These are phyloP conservation scores for Ascochyta koolunga DNA, from an alignment of 2,329 filamentous ascomycete genomes.

Conservation along the genomic window DNA sequence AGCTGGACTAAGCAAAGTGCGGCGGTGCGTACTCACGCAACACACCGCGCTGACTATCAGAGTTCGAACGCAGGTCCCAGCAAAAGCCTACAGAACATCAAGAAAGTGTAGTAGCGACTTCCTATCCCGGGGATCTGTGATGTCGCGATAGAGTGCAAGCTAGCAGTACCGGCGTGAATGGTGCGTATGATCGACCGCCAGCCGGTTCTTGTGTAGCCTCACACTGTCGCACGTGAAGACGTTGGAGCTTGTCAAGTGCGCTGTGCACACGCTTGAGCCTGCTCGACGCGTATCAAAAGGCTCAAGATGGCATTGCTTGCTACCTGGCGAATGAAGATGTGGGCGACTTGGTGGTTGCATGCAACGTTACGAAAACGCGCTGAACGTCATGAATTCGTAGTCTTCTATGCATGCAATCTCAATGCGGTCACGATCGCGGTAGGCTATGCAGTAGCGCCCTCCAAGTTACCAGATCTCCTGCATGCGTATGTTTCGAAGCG, in stretches of 20 bases:
- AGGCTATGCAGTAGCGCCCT: slow-evolving; percentile 3
- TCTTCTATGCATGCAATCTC: not conserved
- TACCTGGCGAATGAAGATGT: not conserved
- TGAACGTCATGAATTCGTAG: not conserved
- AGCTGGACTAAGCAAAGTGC: too few species aligned
- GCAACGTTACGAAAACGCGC: not conserved
- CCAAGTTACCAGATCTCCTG: not conserved
- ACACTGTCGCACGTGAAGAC: slow-evolving; percentile 7
- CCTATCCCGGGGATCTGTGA: not conserved
- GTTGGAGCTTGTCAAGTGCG: slow-evolving; percentile 8
- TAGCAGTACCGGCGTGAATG: slow-evolving; percentile 6
- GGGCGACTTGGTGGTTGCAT: not conserved
- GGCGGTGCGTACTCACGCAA: not conserved
- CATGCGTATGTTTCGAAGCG: not conserved
- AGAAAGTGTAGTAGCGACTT: not conserved
- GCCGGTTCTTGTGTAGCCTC: slow-evolving; percentile 11
- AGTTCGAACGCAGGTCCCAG: not conserved
- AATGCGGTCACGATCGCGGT: not conserved
- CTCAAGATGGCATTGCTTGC: not conserved
- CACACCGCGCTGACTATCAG: not conserved
- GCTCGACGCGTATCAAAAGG: not conserved
- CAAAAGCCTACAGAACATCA: too few species aligned
- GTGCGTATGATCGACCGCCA: slow-evolving; percentile 3
- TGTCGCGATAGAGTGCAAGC: slow-evolving; percentile 12
- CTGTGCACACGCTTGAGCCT: slow-evolving; percentile 1